Base-by-base conservation (phyloP, 306 rosid species). In the Inga leiocalycina region DNA sequence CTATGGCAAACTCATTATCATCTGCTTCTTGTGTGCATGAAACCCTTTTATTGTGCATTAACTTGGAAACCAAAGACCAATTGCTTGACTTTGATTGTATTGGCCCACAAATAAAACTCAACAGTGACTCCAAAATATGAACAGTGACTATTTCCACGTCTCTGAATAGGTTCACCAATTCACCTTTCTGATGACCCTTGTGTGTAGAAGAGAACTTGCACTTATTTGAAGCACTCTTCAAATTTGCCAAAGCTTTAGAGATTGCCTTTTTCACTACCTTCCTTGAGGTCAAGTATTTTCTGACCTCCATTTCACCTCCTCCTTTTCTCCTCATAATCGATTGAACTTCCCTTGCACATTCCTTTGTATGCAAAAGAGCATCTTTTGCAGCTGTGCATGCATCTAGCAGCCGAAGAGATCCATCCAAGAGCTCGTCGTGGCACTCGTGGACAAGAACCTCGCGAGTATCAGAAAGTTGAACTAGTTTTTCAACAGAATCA, bases 21-120 rank as follows among this genome's bases (percentile, higher is more conserved):
- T 30, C 59, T 3, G 41, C 71, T 75, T 52, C 80, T 67, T 67
- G 57, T 46, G 52, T 44, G 74, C 62, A 39, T 51, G 85, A 41
- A 15, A 82, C 41, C 57, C 13, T 75, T 54, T 54, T 41, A 56
- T 11, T 76, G 46, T 41, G 17, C 85, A 52, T 67, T 30, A 76
- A 75, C 64, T 75, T 82, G 81, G 85, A 76, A 52, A 76, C 71
- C 37, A 82, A 37, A 41, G 51, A 76, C 85, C 77, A 41, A 48
- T 76, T 54, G 76, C 41, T 52, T 67, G 35, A 20, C 70, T 76
- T 67, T 75, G 77, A 51, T 16, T 41, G 70, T 41, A 76, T 39
- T 37, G 76, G 46, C 30, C 80, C 84, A 62, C 67, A 35, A 17
- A 49, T 73, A 20, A 81, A 62, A 27, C 27, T 57, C 44, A 37